Conservation (phyloP, 225 moss, liverwort and hornwort genomes). For the Takakia lepidozioides region DNA sequence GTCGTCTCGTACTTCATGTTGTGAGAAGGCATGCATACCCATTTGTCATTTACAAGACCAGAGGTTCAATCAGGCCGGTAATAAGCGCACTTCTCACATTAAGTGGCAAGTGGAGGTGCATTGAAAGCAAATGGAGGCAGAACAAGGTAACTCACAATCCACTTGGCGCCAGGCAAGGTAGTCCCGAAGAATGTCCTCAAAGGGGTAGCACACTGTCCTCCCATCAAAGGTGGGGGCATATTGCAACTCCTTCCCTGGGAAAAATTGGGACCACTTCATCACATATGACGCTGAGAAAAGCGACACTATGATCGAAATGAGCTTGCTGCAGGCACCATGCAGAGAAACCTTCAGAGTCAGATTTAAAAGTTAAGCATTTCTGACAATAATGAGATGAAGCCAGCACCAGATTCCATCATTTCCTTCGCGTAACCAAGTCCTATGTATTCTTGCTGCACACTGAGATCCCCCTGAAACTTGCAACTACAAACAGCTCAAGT, state of each 20-base stretch:
- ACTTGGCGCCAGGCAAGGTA: slow-evolving; percentile 94
- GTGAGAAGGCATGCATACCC: too few relatives aligned
- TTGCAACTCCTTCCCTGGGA: slow-evolving; percentile 42
- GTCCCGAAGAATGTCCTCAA: slow-evolving; percentile 63
- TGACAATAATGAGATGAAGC: not conserved
- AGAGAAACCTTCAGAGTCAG: not conserved
- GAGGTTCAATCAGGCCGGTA: too few relatives aligned
- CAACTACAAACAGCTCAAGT: too few relatives aligned
- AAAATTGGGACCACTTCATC: slow-evolving; percentile 67
- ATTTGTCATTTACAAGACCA: too few relatives aligned
- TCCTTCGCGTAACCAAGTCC: too few relatives aligned
- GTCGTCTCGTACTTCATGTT: too few relatives aligned
- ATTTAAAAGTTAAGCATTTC: slow-evolving; percentile 1
- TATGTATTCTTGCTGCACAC: too few relatives aligned
- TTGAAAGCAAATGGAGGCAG: too few relatives aligned
- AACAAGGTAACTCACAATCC: slow-evolving; percentile 53
- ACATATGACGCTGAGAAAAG: slow-evolving; percentile 79
- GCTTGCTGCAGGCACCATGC: slow-evolving; percentile 57
- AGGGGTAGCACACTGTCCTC: slow-evolving; percentile 79
- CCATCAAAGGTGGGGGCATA: slow-evolving; percentile 84
- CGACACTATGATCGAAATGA: slow-evolving; percentile 66
- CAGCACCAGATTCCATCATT: not conserved
- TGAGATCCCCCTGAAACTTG: too few relatives aligned
- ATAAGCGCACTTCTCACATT: too few relatives aligned
- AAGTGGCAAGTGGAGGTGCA: too few relatives aligned